Evolutionary conservation across 2,329 filamentous ascomycete genomes (phyloP).

Genomic region (Ophiognomonia clavigignenti-juglandacearum): DNA sequence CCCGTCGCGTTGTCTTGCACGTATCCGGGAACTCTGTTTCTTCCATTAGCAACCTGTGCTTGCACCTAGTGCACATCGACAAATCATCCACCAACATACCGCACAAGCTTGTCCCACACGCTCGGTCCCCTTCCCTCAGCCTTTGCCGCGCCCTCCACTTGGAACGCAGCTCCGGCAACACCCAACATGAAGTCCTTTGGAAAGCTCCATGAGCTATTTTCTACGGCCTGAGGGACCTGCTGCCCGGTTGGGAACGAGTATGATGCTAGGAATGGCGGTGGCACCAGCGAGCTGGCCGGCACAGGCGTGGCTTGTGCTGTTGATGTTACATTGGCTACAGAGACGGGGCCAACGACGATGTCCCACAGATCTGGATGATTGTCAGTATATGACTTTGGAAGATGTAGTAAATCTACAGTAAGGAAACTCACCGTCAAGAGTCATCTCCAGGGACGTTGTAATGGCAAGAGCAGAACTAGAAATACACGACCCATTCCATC

Average conservation of each 20-base stretch:
- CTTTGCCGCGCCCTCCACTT: conserved; percentile 10
- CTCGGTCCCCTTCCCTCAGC: conserved; percentile 8
- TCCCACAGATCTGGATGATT: conserved; percentile 2
- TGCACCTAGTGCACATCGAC: neutral
- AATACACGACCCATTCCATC: neutral
- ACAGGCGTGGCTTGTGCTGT: conserved; percentile 3
- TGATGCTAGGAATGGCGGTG: conserved; percentile 28
- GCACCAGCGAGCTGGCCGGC: conserved; percentile 6
- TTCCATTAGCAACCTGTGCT: neutral
- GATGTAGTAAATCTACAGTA: too few relatives aligned
- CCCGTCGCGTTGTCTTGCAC: conserved; percentile 5
- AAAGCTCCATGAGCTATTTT: conserved; percentile 11
- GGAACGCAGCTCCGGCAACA: conserved; percentile 7
- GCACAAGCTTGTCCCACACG: conserved; percentile 7
- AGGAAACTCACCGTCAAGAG: conserved; percentile 3
- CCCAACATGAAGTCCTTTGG: conserved; percentile 8
- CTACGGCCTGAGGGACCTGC: conserved; percentile 1
- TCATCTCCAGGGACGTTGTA: conserved; percentile 5
- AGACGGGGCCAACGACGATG: conserved; percentile 5
- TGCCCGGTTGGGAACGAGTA: conserved; percentile 23
- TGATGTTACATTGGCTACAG: conserved; percentile 7
- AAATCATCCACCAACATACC: neutral
- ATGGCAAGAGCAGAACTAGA: neutral
- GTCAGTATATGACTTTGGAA: neutral
- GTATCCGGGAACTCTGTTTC: conserved; percentile 1